Percentiles rank a stretch among this genome's conserved stretches.
phyloP scores from a whole-genome alignment of 176 grass and related monocot species.

The Eleusine indica region DNA sequence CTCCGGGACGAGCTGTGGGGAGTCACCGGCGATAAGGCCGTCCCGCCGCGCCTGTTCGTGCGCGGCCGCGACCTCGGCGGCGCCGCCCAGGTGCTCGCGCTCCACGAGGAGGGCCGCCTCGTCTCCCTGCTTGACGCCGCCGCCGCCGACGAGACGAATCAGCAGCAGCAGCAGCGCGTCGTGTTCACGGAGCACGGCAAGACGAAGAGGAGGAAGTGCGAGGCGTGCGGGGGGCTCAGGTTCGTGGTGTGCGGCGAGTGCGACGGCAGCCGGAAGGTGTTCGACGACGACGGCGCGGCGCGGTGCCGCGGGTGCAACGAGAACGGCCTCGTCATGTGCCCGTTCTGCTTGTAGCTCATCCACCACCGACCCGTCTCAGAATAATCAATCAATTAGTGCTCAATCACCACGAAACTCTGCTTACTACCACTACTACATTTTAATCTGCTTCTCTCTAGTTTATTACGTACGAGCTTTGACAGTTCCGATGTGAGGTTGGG shows the following conservation, averaged over 20 bases:
- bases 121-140: slow-evolving; percentile 33
- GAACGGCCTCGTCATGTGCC: slow-evolving; percentile 73
- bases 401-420: not conserved
- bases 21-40: slow-evolving; percentile 46
- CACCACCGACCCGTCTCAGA: too few relatives aligned
- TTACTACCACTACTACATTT: not conserved
- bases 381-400: not conserved
- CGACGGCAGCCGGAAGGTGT: slow-evolving; percentile 65
- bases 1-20: slow-evolving; percentile 73
- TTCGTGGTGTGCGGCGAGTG: slow-evolving; percentile 69
- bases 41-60: slow-evolving; percentile 76
- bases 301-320: slow-evolving; percentile 70
- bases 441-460: not conserved
- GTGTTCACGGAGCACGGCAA: not conserved
- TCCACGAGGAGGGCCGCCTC: slow-evolving; percentile 75
- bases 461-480: not conserved
- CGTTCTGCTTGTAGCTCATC: slow-evolving; percentile 42
- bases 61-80: slow-evolving; percentile 64
- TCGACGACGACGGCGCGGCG: slow-evolving; percentile 38
- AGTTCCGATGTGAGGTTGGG: slow-evolving; percentile 15
- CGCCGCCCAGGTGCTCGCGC: slow-evolving; percentile 56
- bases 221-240: slow-evolving; percentile 49
- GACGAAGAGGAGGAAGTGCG: slow-evolving; percentile 19
- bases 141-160: too few relatives aligned
- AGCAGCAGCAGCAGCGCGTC: not conserved